Base-by-base conservation (phyloP, 169 alveolate species). In the Plasmodium berghei region DNA sequence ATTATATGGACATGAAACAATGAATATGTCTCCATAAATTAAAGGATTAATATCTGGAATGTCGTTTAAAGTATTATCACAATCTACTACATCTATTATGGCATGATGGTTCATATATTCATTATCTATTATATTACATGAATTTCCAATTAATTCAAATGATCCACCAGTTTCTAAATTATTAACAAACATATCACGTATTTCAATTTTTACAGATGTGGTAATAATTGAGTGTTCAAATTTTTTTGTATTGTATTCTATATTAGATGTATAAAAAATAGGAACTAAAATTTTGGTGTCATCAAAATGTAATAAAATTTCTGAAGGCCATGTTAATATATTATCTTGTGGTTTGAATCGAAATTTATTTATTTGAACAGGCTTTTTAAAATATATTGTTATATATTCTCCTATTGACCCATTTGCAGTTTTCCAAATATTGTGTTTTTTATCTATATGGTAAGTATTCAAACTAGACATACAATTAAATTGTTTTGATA, bases 141-240 rank as follows among this genome's bases (percentile, higher is more conserved):
- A 70, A 45, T 66, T 88, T 61, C 95, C 95, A 4, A 92, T 26
- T n/a, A 92, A 8, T 28, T 90, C 92, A 83, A 92, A 92, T 12
- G 95, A 92, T n/a, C 95, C 95, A 1, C 95, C 95, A 14, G 95
- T 92, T 66, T 89, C 93, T 14, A 56, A 40, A n/a, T 61, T 20
- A 20, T 74, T 55, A 2, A 72, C 62, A 59, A 59, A 89, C 95
- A 92, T 88, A 24, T 87, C 93, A 16, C 83, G 91, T 20, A 92
- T 86, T 63, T 73, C 91, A n/a, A 92, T 34, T 42, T 67, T 71
- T 0, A 92, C 95, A 6, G 87, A 69, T 18, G 91, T 92, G 2
- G 94, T 74, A 20, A 89, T 63, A 18, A 87, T 58, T 22, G 96
- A 95, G 54, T 77, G 87, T 24, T 89, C 87, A 10, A 94, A 61